phyloP scores from a whole-genome alignment of 345 rosid genomes.

The Camelina laxa region DNA sequence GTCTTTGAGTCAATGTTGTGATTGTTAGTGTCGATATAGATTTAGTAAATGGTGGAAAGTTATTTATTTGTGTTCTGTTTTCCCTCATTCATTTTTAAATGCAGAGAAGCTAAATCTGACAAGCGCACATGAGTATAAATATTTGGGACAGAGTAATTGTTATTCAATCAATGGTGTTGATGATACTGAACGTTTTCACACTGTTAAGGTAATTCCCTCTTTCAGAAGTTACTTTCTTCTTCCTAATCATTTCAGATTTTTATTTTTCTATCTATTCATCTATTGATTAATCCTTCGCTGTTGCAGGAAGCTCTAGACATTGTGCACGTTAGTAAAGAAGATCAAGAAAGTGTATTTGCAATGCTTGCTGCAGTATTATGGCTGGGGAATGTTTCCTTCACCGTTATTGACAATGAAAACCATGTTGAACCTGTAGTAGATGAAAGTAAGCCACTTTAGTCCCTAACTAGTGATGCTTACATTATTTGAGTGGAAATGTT shows the following conservation, averaged over 20 bases:
- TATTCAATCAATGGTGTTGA: constrained; percentile 77
- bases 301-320: constrained; percentile 91
- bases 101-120: constrained; percentile 86
- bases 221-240: constrained; percentile 7
- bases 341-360: constrained; percentile 93
- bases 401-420: constrained; percentile 85
- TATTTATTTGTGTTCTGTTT: constrained; percentile 16
- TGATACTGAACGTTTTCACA: constrained; percentile 72
- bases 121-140: constrained; percentile 75
- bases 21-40: background rate
- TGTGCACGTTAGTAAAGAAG: constrained; percentile 95
- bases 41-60: background rate
- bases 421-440: constrained; percentile 83
- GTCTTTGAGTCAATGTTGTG: constrained; percentile 8
- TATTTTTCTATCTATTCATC: background rate
- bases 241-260: constrained; percentile 29
- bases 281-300: constrained; percentile 21
- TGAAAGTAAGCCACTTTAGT: constrained; percentile 67
- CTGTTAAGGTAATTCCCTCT: constrained; percentile 62
- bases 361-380: constrained; percentile 99
- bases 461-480: constrained; percentile 19
- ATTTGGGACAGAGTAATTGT: constrained; percentile 90
- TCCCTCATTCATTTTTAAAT: constrained; percentile 25
- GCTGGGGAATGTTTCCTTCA: constrained; percentile 89
- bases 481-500: constrained; percentile 12